Conservation (phyloP, 345 rosid genomes). For the Eucalyptus erythrocorys region DNA sequence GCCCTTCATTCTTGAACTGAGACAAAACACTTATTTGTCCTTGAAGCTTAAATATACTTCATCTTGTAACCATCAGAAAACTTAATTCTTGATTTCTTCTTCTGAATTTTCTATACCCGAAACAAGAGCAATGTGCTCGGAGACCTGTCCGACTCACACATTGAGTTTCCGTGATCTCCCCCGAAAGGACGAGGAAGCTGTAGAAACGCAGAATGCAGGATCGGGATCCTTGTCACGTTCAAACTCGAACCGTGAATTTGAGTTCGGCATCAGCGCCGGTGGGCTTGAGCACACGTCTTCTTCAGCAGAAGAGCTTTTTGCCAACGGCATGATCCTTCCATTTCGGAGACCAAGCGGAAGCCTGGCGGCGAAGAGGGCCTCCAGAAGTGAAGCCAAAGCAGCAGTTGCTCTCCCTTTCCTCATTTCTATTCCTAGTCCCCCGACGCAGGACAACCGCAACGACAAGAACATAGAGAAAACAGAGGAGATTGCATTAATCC, state of each 20-base stretch:
- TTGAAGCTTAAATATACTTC: not conserved
- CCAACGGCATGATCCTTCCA: constrained; percentile 69
- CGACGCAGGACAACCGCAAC: not conserved
- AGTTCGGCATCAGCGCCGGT: constrained; percentile 35
- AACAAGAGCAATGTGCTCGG: constrained; percentile 9
- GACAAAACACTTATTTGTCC: not conserved
- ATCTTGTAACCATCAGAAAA: not conserved
- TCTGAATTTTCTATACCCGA: not conserved
- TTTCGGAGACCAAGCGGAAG: constrained; percentile 5
- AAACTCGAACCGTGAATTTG: constrained; percentile 56
- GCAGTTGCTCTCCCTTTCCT: not conserved
- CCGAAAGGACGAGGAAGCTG: constrained; percentile 12
- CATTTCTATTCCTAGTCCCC: not conserved
- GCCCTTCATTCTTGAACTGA: not conserved
- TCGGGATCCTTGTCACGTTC: not conserved
- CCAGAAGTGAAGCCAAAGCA: not conserved
- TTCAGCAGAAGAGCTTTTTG: constrained; percentile 71
- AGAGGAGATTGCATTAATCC: not conserved
- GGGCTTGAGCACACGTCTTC: constrained; percentile 30
- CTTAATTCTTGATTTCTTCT: not conserved
- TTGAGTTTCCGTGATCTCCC: constrained; percentile 47
- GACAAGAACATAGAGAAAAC: not conserved
- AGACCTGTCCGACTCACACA: constrained; percentile 34
- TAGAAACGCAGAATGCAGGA: not conserved
- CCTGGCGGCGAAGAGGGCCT: not conserved